Evolutionary conservation across 177 flowering plant genomes (phyloP).

Genomic region (Vitis hybrid): DNA sequence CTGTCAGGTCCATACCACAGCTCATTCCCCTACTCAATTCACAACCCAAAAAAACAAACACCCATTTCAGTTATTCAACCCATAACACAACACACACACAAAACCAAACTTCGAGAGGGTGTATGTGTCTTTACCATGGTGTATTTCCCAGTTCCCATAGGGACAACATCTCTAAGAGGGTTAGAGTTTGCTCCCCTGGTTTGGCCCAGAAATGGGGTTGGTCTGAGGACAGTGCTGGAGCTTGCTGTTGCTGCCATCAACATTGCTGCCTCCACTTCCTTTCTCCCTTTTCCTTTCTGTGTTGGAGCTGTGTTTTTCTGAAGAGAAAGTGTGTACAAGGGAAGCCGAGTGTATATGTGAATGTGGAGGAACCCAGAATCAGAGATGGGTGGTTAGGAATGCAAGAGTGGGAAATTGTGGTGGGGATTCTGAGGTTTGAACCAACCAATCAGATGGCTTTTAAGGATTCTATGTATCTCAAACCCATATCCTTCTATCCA

Average conservation of each 20-base stretch:
- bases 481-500: slow-evolving; percentile 65
- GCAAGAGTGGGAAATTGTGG: slow-evolving; percentile 27
- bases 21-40: slow-evolving; percentile 34
- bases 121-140: slow-evolving; percentile 51
- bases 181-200: slow-evolving; percentile 39
- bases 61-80: background rate
- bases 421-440: slow-evolving; percentile 18
- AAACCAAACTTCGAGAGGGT: too few relatives aligned
- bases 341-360: background rate
- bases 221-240: slow-evolving; percentile 54
- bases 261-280: slow-evolving; percentile 35
- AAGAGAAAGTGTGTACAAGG: slow-evolving; percentile 6
- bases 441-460: slow-evolving; percentile 59
- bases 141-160: slow-evolving; percentile 59
- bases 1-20: slow-evolving; percentile 97
- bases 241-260: slow-evolving; percentile 59
- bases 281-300: background rate
- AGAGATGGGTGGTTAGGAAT: slow-evolving; percentile 38
- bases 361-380: slow-evolving; percentile 13
- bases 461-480: slow-evolving; percentile 56
- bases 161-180: slow-evolving; percentile 63
- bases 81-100: too few relatives aligned
- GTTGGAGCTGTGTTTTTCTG: background rate
- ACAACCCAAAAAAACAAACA: background rate
- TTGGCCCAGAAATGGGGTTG: slow-evolving; percentile 80